Evolutionary conservation across 1,284 basidiomycete species (phyloP).

Genomic region (Marasmius oreades): DNA sequence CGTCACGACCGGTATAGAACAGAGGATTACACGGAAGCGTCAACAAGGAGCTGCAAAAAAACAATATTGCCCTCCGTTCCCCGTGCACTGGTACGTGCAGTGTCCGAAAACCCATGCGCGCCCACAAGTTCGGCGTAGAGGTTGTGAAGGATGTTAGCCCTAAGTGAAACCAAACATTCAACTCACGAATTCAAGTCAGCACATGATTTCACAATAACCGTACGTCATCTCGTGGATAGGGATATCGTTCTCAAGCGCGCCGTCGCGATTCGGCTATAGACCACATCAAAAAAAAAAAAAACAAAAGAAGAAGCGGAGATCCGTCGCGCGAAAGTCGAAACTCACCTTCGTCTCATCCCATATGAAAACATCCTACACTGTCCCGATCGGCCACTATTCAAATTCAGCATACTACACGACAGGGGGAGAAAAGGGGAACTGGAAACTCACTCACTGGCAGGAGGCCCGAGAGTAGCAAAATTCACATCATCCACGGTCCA

Average conservation of each 20-base stretch:
- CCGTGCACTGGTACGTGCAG: constrained; percentile 21
- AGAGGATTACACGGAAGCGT: constrained; percentile 51
- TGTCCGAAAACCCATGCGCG: neutral
- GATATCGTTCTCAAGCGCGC: constrained; percentile 37
- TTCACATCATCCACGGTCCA: constrained; percentile 6
- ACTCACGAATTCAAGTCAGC: too few species aligned
- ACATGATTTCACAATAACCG: constrained; percentile 18
- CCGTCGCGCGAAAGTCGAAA: neutral
- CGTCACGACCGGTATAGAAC: constrained; percentile 36
- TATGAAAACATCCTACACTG: constrained; percentile 32
- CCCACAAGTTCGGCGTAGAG: neutral
- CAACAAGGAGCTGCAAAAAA: constrained; percentile 45
- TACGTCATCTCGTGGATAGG: constrained; percentile 35
- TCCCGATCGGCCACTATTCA: constrained; percentile 28
- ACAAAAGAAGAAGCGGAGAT: too few species aligned
- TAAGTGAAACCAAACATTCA: too few species aligned
- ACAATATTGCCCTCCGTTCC: constrained; percentile 10
- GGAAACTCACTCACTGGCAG: constrained; percentile 33
- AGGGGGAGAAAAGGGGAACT: neutral
- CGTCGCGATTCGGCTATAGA: constrained; percentile 29
- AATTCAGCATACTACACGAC: too few species aligned
- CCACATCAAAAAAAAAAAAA: neutral
- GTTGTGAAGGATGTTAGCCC: neutral
- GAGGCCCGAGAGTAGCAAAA: constrained; percentile 32
- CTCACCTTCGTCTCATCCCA: constrained; percentile 31